Base-by-base conservation (phyloP, 805 yeast species). In the Nakazawaea anatomiae region DNA sequence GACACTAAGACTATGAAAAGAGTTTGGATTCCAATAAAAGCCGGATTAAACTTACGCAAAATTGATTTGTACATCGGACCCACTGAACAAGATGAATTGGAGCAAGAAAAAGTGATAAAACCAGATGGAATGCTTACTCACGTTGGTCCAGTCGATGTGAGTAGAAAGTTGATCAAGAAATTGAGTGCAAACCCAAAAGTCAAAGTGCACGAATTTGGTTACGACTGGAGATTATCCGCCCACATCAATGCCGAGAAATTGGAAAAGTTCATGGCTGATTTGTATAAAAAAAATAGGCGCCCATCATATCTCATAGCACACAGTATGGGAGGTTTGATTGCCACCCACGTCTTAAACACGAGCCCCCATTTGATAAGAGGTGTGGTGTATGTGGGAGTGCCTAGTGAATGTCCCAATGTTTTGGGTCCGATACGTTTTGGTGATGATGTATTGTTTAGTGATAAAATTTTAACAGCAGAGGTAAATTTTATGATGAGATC, bases 311-410 rank as follows among this genome's bases (percentile, higher is more conserved):
- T 91, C 1, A 80, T 91, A 48, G 94, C 94, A 0, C 97, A 91
- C 64, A 89, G 96, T 0, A 90, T 91, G 97, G 97, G 97, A 48
- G 97, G 97, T 0, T 62, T 91, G 35, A 76, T 91, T 6, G 82
- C 96, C 0, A 96, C 89, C 61, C 83, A 85, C 51, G 89, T 86
- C 0, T 70, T 91, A 74, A 86, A 85, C 49, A 69, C 70, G 47
- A 76, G 80, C 52, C 90, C 96, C 0, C 68, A 76, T 11, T 64
- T 89, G 42, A 77, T 91, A 59, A 73, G 91, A 54, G 92, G 94
- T 1, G 57, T 91, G 1, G 66, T 91, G 2, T 91, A 89, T 60
- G 92, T 80, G 11, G 97, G 97, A 1, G 76, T 82, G 0, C 97
- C 97, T 2, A 73, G 83, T 27, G 88, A 87, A 60, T 89, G 96